Percentiles rank a stretch among this genome's conserved stretches.
phyloP scores from a whole-genome alignment of 1,139 yeast genomes.

The Lodderomyces orthopsilosis region DNA sequence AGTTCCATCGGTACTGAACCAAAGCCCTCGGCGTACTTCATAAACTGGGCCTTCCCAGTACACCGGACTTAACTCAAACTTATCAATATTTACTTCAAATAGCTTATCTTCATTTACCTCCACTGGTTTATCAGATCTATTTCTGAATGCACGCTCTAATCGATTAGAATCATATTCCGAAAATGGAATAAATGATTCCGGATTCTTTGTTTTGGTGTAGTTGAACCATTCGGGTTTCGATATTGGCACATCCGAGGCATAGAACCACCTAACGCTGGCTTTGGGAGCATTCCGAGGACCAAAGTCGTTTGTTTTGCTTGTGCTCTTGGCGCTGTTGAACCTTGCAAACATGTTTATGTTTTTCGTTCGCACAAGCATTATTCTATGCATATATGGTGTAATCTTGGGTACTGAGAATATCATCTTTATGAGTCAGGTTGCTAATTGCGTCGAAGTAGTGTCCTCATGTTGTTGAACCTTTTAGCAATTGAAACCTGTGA shows the following conservation, averaged over 20 bases:
- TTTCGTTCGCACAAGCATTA: neutral
- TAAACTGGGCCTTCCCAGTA: constrained; percentile 91
- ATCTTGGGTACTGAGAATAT: neutral
- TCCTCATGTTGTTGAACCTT: neutral
- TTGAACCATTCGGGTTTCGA: constrained; percentile 61
- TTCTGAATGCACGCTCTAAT: constrained; percentile 41
- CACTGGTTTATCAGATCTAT: constrained; percentile 24
- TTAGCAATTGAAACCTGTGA: constrained; percentile 1
- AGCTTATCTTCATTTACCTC: constrained; percentile 81
- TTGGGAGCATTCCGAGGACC: constrained; percentile 4
- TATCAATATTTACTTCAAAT: constrained; percentile 63
- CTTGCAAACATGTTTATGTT: constrained; percentile 1
- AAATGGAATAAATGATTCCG: constrained; percentile 70
- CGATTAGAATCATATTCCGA: constrained; percentile 58
- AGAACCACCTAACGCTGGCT: constrained; percentile 58
- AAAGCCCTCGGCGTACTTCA: constrained; percentile 79
- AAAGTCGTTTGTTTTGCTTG: neutral
- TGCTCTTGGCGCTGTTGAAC: neutral
- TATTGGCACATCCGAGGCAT: constrained; percentile 76
- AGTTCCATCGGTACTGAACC: constrained; percentile 66
- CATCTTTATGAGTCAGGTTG: neutral
- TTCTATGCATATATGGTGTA: neutral
- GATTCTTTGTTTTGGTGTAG: constrained; percentile 45
- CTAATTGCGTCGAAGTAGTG: neutral
- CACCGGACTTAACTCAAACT: constrained; percentile 59